Conservation (phyloP, 768 basidiomycete species). For the Boletellus ananas region DNA sequence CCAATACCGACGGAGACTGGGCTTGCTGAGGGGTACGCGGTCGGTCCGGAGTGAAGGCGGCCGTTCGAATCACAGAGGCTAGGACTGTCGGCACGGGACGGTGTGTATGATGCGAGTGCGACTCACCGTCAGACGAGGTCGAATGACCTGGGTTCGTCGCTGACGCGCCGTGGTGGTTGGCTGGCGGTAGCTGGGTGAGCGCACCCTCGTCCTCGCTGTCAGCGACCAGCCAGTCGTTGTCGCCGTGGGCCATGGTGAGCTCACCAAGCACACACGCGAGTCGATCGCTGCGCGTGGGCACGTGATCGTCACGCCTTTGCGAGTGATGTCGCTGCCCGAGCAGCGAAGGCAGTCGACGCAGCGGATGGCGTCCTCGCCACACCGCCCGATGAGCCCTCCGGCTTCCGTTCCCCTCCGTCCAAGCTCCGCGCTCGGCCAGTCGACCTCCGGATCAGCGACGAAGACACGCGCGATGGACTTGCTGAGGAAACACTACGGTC, state of each 20-base stretch:
- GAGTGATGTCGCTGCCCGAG: constrained; percentile 9
- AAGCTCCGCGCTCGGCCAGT: constrained; percentile 15
- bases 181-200: not conserved
- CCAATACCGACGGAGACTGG: constrained; percentile 1
- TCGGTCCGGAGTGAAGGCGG: constrained; percentile 11
- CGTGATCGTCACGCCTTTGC: constrained; percentile 26
- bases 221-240: constrained; percentile 43
- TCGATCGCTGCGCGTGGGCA: constrained; percentile 12
- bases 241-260: constrained; percentile 5
- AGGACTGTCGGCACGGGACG: not conserved
- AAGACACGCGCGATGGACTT: constrained; percentile 71
- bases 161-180: not conserved
- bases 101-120: not conserved
- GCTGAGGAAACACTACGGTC: constrained; percentile 82
- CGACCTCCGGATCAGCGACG: constrained; percentile 27
- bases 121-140: constrained; percentile 9
- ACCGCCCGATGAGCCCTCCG: constrained; percentile 40
- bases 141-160: not conserved
- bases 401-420: constrained; percentile 16
- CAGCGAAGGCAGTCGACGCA: constrained; percentile 27
- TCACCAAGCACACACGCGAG: not conserved
- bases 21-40: constrained; percentile 13
- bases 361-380: constrained; percentile 42
- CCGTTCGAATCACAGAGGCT: constrained; percentile 22
- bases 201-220: constrained; percentile 44